Evolutionary conservation across 2,329 filamentous ascomycete species (phyloP).

Genomic region (Orbilia oligospora): DNA sequence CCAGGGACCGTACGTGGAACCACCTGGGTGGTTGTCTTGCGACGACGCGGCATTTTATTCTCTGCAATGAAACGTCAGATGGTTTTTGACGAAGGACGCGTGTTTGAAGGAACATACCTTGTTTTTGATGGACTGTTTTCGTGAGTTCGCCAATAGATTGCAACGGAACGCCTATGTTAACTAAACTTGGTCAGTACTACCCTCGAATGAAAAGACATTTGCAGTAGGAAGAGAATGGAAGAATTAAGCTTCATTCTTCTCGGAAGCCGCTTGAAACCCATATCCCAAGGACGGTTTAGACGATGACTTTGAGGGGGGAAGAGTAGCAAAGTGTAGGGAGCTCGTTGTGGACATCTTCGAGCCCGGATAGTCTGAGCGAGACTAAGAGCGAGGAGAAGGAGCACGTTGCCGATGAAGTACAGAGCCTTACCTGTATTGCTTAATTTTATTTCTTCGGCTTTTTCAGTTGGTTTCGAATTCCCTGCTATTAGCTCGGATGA

Average conservation of each 20-base stretch:
- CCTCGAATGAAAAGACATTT: background rate
- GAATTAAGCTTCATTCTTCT: no score
- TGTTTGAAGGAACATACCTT: background rate
- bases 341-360: no score
- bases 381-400: no score
- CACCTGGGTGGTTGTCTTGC: background rate
- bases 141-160: background rate
- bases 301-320: no score
- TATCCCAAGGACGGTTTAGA: no score
- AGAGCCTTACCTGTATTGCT: background rate
- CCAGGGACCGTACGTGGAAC: slow-evolving; percentile 5
- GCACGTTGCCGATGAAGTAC: background rate
- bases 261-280: no score
- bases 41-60: slow-evolving; percentile 16
- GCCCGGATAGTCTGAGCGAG: no score
- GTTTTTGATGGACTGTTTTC: background rate
- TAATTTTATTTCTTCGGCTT: background rate
- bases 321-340: no score
- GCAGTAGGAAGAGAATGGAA: background rate
- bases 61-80: background rate
- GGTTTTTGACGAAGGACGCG: background rate
- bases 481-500: background rate
- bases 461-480: background rate
- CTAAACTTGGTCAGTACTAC: background rate
- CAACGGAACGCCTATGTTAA: background rate